Evolutionary conservation across 352 stramenopile species (phyloP), one percentile per base, ranked within the genome.

Genomic region (Globisporangium mamillatum): DNA sequence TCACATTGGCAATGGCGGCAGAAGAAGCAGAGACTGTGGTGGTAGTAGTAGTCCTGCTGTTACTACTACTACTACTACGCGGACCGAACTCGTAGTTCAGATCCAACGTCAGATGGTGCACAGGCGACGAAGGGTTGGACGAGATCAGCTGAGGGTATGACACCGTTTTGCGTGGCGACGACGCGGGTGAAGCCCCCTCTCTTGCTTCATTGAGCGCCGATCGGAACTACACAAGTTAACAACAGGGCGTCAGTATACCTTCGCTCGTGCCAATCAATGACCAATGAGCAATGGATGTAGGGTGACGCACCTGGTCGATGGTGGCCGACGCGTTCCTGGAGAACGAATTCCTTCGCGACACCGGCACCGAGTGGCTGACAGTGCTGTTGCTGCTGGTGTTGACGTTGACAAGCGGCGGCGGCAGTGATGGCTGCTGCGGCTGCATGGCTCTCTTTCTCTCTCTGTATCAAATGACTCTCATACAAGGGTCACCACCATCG

Each of bases 321-420:
- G 68, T 61, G 12, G 66, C 66, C 1, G 70, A 67, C 16, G 52
- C 46, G 3, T 74, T 74, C n/a, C 71, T 57, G 1, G 73, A 78
- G 60, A 82, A 82, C 53, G 73, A 82, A 48, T 76, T 79, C 25
- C 75, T 69, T 2, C 75, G 71, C 22, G 64, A 59, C 8, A 77
- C 50, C 2, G 57, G 57, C 34, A 65, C 29, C n/a, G 64, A 70
- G n/a, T 29, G 54, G 18, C 55, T 71, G 25, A 60, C 44, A 32
- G 20, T 65, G 10, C 18, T 18, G 38, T 4, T 60, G 25, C 68
- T 65, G 55, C 20, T 65, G 20, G 1, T 3, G 1, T 32, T 60
- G 27, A 9, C 16, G 16, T 6, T 22, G 44, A 20, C 3, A 52
- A 22, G 5, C 44, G 44, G n/a, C 8, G 20, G 46, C 2, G n/a